These are phyloP conservation scores for Hapsidospora chrysogenum DNA, from an alignment of 495 filamentous ascomycete species.

Conservation along the genomic window DNA sequence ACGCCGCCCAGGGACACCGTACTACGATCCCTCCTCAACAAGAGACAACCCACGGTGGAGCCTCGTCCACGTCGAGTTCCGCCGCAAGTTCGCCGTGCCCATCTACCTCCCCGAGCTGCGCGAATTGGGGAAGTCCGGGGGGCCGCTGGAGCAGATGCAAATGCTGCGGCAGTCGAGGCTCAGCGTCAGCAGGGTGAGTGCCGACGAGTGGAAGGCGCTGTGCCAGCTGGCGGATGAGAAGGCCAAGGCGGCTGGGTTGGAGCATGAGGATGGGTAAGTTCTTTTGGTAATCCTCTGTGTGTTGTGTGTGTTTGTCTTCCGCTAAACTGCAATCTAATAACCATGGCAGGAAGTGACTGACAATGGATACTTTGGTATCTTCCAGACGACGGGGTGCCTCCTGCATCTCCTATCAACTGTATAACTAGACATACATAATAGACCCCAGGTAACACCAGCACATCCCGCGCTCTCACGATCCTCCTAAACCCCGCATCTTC, in stretches of 20 bases:
- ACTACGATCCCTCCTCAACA: slow-evolving; percentile 61
- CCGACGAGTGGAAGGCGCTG: slow-evolving; percentile 68
- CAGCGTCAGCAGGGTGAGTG: slow-evolving; percentile 65
- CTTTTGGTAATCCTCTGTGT: background rate
- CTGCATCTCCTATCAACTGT: background rate
- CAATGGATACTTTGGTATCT: too few relatives aligned
- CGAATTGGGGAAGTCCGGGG: slow-evolving; percentile 36
- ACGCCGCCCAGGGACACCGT: slow-evolving; percentile 59
- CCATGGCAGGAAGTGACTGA: too few relatives aligned
- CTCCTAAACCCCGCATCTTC: too few relatives aligned
- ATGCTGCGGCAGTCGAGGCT: slow-evolving; percentile 62
- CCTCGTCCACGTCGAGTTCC: slow-evolving; percentile 74
- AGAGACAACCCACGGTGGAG: slow-evolving; percentile 79
- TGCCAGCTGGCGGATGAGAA: slow-evolving; percentile 32
- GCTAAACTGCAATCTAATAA: too few relatives aligned
- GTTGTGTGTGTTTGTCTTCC: background rate
- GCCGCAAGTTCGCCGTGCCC: slow-evolving; percentile 57
- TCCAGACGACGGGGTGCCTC: background rate
- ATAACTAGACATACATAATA: background rate
- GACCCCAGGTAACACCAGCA: background rate
- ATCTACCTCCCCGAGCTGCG: slow-evolving; percentile 63
- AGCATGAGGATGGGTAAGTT: slow-evolving; percentile 2
- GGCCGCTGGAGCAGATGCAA: slow-evolving; percentile 64
- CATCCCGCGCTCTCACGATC: too few relatives aligned
- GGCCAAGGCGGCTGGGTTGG: slow-evolving; percentile 3